phyloP scores from a whole-genome alignment of 116 monocot genomes.

The Cymodocea nodosa region DNA sequence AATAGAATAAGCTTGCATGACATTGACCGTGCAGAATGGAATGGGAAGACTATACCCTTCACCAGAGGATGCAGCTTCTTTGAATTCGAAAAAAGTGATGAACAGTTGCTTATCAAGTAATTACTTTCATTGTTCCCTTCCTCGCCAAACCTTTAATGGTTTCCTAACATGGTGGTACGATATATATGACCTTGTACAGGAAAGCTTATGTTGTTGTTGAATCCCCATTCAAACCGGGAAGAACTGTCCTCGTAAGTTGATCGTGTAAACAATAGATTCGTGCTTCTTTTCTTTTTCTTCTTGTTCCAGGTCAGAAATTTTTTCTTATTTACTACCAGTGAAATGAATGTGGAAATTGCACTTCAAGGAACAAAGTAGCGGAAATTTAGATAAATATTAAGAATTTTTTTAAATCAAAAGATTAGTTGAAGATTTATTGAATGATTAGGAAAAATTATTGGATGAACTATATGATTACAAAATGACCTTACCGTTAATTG shows the following conservation, averaged over 20 bases:
- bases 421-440: too few species aligned
- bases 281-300: background rate
- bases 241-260: conserved; percentile 31
- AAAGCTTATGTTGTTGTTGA: conserved; percentile 41
- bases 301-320: background rate
- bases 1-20: background rate
- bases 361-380: too few species aligned
- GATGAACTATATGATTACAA: too few species aligned
- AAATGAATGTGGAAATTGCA: too few species aligned
- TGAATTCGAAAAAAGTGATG: conserved; percentile 18
- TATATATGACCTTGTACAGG: conserved; percentile 13
- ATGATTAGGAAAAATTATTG: too few species aligned
- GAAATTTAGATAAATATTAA: too few species aligned
- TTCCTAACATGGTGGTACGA: background rate
- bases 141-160: background rate
- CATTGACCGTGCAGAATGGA: conserved; percentile 38
- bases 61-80: conserved; percentile 70
- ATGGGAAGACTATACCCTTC: conserved; percentile 38
- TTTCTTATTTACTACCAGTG: background rate
- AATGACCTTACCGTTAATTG: too few species aligned
- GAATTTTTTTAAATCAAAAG: too few species aligned
- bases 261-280: background rate
- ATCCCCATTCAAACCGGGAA: conserved; percentile 57
- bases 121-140: background rate
- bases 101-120: conserved; percentile 39